Conservation (phyloP, 495 filamentous ascomycete species). For the Tuber aestivum region DNA sequence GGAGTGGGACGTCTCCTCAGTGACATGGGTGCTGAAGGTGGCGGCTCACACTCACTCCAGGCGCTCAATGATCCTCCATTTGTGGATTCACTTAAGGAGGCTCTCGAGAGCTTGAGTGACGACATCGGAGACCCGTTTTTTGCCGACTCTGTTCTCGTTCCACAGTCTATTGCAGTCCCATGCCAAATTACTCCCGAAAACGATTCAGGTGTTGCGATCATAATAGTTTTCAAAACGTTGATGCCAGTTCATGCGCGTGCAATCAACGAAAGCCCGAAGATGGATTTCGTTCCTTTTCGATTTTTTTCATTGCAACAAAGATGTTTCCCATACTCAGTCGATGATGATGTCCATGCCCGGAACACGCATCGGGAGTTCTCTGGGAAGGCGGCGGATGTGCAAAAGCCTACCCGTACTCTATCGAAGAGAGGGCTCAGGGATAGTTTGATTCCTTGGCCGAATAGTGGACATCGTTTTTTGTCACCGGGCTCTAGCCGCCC, state of each 20-base stretch:
- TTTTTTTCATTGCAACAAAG: slow-evolving; percentile 38
- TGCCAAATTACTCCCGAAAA: slow-evolving; percentile 24
- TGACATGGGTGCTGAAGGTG: background rate
- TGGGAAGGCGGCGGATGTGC: slow-evolving; percentile 15
- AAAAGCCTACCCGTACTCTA: slow-evolving; percentile 5
- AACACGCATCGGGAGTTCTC: slow-evolving; percentile 38
- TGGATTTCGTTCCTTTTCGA: slow-evolving; percentile 25
- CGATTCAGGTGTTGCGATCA: slow-evolving; percentile 19
- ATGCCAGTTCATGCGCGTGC: slow-evolving; percentile 34
- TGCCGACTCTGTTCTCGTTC: slow-evolving; percentile 21
- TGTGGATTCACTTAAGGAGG: slow-evolving; percentile 12
- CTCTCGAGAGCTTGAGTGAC: slow-evolving; percentile 15
- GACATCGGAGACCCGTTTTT: slow-evolving; percentile 32
- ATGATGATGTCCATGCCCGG: slow-evolving; percentile 36
- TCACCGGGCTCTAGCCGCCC: slow-evolving; percentile 19
- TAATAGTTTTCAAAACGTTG: slow-evolving; percentile 37
- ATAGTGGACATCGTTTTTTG: slow-evolving; percentile 8
- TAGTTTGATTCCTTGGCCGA: slow-evolving; percentile 22
- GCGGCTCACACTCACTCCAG: background rate
- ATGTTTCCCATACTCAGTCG: slow-evolving; percentile 31
- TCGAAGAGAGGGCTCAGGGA: slow-evolving; percentile 8
- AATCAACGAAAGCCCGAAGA: slow-evolving; percentile 18
- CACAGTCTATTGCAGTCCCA: slow-evolving; percentile 23
- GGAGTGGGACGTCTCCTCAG: slow-evolving; percentile 21
- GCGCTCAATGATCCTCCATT: slow-evolving; percentile 17